Conservation (phyloP, 164 flowering plant species). For the Aristolochia californica region DNA sequence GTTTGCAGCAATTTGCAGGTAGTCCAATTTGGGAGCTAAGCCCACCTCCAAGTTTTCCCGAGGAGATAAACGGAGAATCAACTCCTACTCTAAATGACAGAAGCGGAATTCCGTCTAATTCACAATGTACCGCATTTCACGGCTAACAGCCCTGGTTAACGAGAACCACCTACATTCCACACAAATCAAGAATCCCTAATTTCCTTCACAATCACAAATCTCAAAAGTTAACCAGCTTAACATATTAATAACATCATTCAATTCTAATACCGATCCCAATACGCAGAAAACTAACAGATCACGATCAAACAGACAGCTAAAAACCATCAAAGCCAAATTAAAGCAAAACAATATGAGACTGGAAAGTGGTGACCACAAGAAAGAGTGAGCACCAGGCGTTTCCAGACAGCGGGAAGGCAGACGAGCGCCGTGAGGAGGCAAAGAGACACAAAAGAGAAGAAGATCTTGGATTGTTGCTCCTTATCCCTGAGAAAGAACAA, state of each 20-base stretch:
- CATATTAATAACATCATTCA: not conserved
- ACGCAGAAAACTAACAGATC: not conserved
- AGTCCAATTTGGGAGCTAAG: too few relatives aligned
- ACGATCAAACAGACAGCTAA: not conserved
- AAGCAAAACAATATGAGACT: too few relatives aligned
- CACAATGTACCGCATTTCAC: too few relatives aligned
- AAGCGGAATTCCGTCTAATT: too few relatives aligned
- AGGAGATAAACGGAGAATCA: too few relatives aligned
- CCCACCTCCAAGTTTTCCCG: too few relatives aligned
- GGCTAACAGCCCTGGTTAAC: not conserved
- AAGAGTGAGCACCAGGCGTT: slow-evolving; percentile 32
- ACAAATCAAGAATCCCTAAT: too few relatives aligned
- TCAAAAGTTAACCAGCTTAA: not conserved
- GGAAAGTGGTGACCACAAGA: not conserved
- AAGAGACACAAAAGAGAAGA: slow-evolving; percentile 25
- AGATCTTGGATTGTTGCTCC: slow-evolving; percentile 25
- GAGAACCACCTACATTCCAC: not conserved
- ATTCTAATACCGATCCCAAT: not conserved
- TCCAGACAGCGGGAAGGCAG: slow-evolving; percentile 40
- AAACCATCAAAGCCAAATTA: not conserved
- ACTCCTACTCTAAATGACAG: too few relatives aligned
- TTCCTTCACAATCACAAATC: not conserved
- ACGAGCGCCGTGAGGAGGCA: slow-evolving; percentile 35
- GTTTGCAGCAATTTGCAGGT: too few relatives aligned
- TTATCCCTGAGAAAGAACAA: slow-evolving; percentile 26